A percentile compares a stretch with the other conserved stretches of the same genome.
These are phyloP conservation scores for Datura wrightii DNA, from an alignment of 257 asterid species.

Conservation along the genomic window DNA sequence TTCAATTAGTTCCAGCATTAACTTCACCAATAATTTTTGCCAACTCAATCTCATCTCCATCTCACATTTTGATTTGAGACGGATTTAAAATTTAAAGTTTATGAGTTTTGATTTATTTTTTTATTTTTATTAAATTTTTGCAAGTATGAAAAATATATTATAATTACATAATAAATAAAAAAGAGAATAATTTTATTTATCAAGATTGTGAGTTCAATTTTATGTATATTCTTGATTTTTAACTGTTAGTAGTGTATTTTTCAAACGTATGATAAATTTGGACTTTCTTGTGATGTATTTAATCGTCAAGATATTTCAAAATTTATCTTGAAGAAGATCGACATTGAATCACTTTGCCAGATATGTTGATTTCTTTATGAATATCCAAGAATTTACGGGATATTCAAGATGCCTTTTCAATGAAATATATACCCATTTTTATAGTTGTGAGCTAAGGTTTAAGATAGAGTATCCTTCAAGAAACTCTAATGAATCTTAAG, in stretches of 20 bases:
- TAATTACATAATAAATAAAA: background rate
- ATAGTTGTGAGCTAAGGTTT: no score
- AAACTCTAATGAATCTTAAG: no score
- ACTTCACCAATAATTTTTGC: slow-evolving; percentile 10
- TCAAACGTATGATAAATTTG: background rate
- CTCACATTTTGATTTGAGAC: background rate
- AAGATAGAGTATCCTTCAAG: no score
- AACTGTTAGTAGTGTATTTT: background rate
- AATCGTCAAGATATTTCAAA: background rate
- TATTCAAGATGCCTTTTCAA: background rate
- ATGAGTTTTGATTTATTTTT: background rate
- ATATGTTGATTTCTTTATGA: no score
- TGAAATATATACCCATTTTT: background rate
- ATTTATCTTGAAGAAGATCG: background rate
- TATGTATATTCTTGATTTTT: background rate
- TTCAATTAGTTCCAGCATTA: slow-evolving; percentile 1
- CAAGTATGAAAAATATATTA: background rate
- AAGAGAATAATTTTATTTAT: background rate
- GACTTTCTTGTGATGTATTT: background rate
- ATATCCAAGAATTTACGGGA: background rate
- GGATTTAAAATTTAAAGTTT: background rate
- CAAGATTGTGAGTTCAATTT: background rate
- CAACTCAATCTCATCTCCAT: background rate
- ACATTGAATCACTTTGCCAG: background rate
- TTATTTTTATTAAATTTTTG: no score